A percentile compares a stretch with the other conserved stretches of the same genome.
phyloP scores from a whole-genome alignment of 1,139 yeast genomes.

The Geotrichum europaeum region DNA sequence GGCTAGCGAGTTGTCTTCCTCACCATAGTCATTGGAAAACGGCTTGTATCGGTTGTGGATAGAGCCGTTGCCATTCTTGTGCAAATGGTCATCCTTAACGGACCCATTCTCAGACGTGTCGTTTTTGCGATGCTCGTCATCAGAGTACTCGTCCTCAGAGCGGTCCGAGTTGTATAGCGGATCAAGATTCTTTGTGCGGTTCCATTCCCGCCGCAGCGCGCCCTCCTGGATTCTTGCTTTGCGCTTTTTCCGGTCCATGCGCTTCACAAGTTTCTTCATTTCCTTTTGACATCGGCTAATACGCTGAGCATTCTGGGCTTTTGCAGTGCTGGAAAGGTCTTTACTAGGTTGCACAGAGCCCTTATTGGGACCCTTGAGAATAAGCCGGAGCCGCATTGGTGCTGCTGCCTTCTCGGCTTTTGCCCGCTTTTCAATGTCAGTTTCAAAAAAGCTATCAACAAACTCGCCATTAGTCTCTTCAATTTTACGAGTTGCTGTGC shows the following conservation, averaged over 20 bases:
- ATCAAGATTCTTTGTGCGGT: conserved; percentile 28
- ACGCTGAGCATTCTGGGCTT: conserved; percentile 4
- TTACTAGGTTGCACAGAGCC: background rate
- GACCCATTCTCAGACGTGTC: background rate
- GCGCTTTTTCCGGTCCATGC: conserved; percentile 24
- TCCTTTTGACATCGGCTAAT: conserved; percentile 19
- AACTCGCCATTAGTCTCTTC: conserved; percentile 1
- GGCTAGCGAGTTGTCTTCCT: conserved; percentile 25
- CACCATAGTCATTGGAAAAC: conserved; percentile 26
- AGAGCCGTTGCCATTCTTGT: background rate
- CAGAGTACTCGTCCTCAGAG: conserved; percentile 8
- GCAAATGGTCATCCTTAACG: background rate
- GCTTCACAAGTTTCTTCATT: conserved; percentile 24
- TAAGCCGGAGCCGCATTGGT: conserved; percentile 6
- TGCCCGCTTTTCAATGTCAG: background rate
- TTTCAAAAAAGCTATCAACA: background rate
- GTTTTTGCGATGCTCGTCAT: conserved; percentile 1
- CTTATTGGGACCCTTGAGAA: conserved; percentile 6
- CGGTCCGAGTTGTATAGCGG: conserved; percentile 33
- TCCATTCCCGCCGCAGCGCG: conserved; percentile 29
- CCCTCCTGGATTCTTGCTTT: conserved; percentile 25
- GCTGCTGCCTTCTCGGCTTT: background rate
- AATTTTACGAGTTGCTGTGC: conserved; percentile 3
- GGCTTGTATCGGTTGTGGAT: background rate
- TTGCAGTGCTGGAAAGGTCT: background rate